Evolutionary conservation across 75 land plant genomes (phyloP).

Genomic region (Adiantum capillusveneris): DNA sequence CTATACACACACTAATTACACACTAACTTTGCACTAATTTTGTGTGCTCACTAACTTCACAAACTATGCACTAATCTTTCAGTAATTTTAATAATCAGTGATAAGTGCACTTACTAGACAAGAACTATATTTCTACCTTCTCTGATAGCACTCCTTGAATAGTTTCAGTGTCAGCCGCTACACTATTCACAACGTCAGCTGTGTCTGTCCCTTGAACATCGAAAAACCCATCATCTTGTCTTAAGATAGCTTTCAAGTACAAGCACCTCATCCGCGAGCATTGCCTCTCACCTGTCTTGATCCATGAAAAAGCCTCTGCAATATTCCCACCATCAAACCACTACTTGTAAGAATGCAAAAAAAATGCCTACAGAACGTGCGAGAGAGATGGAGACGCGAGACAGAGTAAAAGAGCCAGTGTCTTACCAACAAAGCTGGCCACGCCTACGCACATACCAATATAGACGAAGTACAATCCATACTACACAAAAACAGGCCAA

Average conservation of each 20-base stretch:
- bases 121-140: slow-evolving; percentile 57
- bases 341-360: neutral
- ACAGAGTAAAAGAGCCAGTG: no score
- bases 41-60: no score
- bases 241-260: slow-evolving; percentile 59
- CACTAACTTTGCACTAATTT: neutral
- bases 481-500: no score
- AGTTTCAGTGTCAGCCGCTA: slow-evolving; percentile 64
- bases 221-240: slow-evolving; percentile 79
- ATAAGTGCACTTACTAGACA: no score
- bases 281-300: slow-evolving; percentile 73
- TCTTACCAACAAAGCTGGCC: no score
- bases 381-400: no score
- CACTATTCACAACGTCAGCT: slow-evolving; percentile 57
- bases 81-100: no score
- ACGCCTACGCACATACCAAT: no score
- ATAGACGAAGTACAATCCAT: no score
- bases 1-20: no score
- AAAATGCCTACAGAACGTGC: no score
- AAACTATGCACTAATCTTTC: no score
- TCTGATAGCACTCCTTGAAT: slow-evolving; percentile 78
- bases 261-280: slow-evolving; percentile 47
- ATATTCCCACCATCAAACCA: neutral
- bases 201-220: slow-evolving; percentile 53
- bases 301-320: slow-evolving; percentile 81